Base-by-base conservation (phyloP, 1,284 basidiomycete species). In the Sphagnurus paluster region DNA sequence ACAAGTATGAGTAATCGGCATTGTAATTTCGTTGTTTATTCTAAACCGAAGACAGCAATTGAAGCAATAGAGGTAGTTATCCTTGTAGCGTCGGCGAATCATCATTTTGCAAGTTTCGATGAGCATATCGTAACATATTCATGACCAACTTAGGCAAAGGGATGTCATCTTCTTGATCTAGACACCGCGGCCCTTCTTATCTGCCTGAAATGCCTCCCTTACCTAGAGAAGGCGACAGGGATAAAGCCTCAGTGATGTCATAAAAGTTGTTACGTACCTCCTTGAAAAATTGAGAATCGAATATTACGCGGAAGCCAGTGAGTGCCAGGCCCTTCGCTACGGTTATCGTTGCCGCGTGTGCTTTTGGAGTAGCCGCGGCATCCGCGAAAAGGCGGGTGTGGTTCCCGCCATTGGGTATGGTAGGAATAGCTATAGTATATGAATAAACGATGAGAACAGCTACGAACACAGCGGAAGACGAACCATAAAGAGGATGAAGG, bases 331-430 rank as follows among this genome's bases (percentile, higher is more conserved):
- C 80, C 57, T 82, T 84, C 20, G 80, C 74, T 20, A 82, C 64
- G 10, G 66, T 61, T 55, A 90, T 70, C 26, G 79, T 77, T 10
- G 75, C 74, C 32, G 71, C 64, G 56, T 90, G 87, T 10, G 87
- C 84, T 50, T 80, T 79, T 34, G 67, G 62, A 14, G 76, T 81
- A 25, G 70, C 69, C 14, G 86, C 81, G 13, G 85, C 75, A 19
- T 67, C 63, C 5, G 84, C 71, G 60, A 89, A 90, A 1, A 69
- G 77, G 4, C 75, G 67, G 0, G 86, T 87, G 50, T 88, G 85
- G 53, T 89, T 89, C 9, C 79, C 81, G 25, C 83, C 82, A 30
- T 73, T 63, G 3, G 72, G 72, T 42, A 69, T 66, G 2, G 83
- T 84, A 10, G 85, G 83, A 46, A 89, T 88, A 9, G 80, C 86